Evolutionary conservation across 306 rosid species (phyloP), one percentile per base, ranked within the genome.

Genomic region (Dryas alaskensis): DNA sequence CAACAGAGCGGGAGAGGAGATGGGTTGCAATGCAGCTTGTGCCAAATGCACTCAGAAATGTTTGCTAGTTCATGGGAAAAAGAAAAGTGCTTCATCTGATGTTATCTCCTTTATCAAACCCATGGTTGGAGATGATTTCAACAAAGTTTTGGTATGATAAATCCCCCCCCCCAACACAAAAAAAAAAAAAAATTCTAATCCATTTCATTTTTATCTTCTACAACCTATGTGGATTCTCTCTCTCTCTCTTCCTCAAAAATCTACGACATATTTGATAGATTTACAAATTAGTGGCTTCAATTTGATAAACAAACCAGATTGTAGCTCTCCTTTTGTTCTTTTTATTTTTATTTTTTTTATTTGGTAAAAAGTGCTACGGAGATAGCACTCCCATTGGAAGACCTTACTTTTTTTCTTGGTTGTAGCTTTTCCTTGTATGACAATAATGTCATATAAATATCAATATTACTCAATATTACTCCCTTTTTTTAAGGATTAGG

Each of bases 31-130:
- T 69, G 64, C 16, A 81, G 87, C 60, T 65, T 84, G 94, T 64
- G 54, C 27, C 7, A 62, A 61, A 5, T 91, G 89, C 82, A 78
- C 78, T 22, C 78, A 51, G 53, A 70, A 73, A 52, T 82, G 92
- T 71, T 60, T 60, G 43, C 66, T 66, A 59, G 13, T 81, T 69
- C 93, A 91, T 67, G 55, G 69, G 75, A 81, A 67, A 67, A 65
- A 74, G 67, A 76, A 50, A 65, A 78, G 39, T 0, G 70, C 74
- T 6, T 50, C 83, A 49, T 42, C 22, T 72, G 53, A 4, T 5
- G 78, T 46, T 14, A 60, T 47, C 43, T 84, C 91, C 19, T 91
- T 91, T 83, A 86, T 89, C 88, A 89, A 87, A 89, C 37, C 89
- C 81, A 78, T 91, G 80, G 10, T 80, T 52, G 87, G 81, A 9